Base-by-base conservation (phyloP, 805 yeast species). In the Cephaloascus fragrans region DNA sequence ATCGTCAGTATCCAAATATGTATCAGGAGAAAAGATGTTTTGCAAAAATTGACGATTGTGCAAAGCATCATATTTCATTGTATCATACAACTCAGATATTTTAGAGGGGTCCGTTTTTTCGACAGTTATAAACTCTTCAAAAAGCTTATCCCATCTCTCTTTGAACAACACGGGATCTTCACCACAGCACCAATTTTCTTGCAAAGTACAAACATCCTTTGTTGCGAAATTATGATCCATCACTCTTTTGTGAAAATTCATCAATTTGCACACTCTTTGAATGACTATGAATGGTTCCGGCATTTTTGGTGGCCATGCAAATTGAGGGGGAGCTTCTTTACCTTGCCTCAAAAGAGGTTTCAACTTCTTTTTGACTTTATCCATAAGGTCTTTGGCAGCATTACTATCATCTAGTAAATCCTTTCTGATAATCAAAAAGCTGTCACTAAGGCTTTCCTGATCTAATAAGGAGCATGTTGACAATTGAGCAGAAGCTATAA, bases 251-350 rank as follows among this genome's bases (percentile, higher is more conserved):
- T 93, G 97, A 60, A 83, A 88, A 57, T 80, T 87, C 97, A 93
- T 90, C 52, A 93, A 69, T 51, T 88, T 96, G 33, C 93, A 95
- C 19, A 93, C 98, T 45, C 96, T 70, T 53, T 87, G 85, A 50
- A 94, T 85, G 14, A 93, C 98, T 37, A 80, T 77, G 53, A 87
- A 90, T 2, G 99, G 99, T 55, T 93, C 94, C 0, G 98, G 97
- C 85, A 93, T 88, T 55, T 87, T 87, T 16, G 93, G 85, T 1
- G 99, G 98, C 99, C 99, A 93, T 0, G 98, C 85, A 59, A 93
- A 93, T 54, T 93, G 96, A 1, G 94, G 84, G 15, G 98, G 97
- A 0, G 97, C 96, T 50, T 87, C 95, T 40, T 87, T 85, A 2
- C 98, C 98, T 59, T 89, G 93, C 61, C 99, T 76, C 39, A 93